Evolutionary conservation across 2,329 filamentous ascomycete species (phyloP), one percentile per base, ranked within the genome.

Genomic region (Neofusicoccum cordaticola): DNA sequence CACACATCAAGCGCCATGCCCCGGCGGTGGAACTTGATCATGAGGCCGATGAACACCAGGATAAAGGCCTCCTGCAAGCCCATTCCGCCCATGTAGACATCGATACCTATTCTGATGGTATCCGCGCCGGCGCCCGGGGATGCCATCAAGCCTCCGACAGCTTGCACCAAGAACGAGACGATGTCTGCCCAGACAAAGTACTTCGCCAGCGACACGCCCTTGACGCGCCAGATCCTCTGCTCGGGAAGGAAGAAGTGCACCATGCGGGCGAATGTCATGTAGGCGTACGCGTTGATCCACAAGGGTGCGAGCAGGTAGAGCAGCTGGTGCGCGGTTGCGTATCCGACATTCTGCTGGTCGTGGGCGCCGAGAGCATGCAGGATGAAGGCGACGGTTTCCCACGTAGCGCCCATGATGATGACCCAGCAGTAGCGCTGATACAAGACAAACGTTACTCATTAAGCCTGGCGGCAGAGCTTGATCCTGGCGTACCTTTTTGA

Each of bases 111-210:
- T 66, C 74, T 72, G 51, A 77, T 72, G 1, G 72, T 69, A 0
- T 70, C 67, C 2, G 70, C 65, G 1, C 66, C 69, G 3, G 68
- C 67, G 7, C 70, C 71, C 0, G 73, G 71, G 0, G 70, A 70
- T 31, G 77, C 70, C 69, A 80, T 79, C 44, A 66, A 65, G 13
- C 74, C 80, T 22, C 78, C 81, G 4, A 67, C 71, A 15, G 71
- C 72, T 66, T 84, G 81, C 8, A 83, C 71, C 19, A 83, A 37
- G 68, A 83, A 84, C 6, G 79, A 71, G 11, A 78, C 45, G 37
- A 83, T 73, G 64, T 83, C 81, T 5, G 81, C 73, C 64, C 74
- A 73, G 17, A 83, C 80, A 58, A 83, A 83, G 65, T 79, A 74
- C 22, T 72, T 73, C 2, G 75, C 78, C 15, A 81, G 74, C 15